Base-by-base conservation (phyloP, 257 asterid species). In the Nicotiana attenuata region DNA sequence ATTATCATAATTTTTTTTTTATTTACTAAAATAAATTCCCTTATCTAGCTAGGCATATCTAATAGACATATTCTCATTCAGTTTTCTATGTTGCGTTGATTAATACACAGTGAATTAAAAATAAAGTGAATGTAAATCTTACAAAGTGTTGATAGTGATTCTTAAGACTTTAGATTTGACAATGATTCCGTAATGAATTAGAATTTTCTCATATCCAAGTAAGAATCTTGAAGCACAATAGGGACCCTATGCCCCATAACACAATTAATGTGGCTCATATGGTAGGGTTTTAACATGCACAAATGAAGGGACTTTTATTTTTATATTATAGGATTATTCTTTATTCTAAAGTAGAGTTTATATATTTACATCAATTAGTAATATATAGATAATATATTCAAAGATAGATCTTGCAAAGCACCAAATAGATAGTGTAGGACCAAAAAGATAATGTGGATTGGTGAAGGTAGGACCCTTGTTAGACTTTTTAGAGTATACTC, bases 81-180 rank as follows among this genome's bases (percentile, higher is more conserved):
- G 11, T 2, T 1, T 41, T 38, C 5, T 38, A 38, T 38, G 45
- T 7, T 35, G 41, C 41, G 1, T 38, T 0, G 47, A 41, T 41
- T 35, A 6, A 35, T 35, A 1, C 9, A 35, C 1, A 7, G 47
- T 7, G 10, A 41, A 41, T 41, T 41, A 41, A 41, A 41, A 41
- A 41, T 41, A 7, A 41, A 41, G 47, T 41, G 47, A 38, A 7
- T 64, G 47, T 65, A 80, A 64, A 80, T 76, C 77, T 80, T 80
- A 80, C 77, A 47, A 80, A 80, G 77, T 80, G 77, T 45, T 64
- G 17, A 47, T 35, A 65, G 17, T 20, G 76, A 80, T 80, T 45
- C 77, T 5, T 5, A 45, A 14, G 17, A 20, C 6, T 24, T 64
- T 41, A 76, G 77, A 63, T 80, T 53, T 28, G 63, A 47, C 35